Base-by-base conservation (phyloP, 805 yeast genomes). In the Dipodascus albidus region DNA sequence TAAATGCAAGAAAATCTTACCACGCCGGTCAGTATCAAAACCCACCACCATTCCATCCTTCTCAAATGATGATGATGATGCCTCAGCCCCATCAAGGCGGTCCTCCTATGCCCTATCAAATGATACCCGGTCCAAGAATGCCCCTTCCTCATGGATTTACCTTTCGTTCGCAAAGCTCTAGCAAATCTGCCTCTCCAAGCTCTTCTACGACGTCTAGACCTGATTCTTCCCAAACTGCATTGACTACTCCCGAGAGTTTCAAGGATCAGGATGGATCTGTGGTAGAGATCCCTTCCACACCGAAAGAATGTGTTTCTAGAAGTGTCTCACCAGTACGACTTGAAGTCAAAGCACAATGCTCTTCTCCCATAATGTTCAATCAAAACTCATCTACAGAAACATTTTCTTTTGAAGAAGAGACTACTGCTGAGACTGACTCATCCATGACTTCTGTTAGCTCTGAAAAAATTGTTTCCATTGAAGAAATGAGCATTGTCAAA, bases 131-230 rank as follows among this genome's bases (percentile, higher is more conserved):
- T 38, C 44, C 9, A 14, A 38, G 44, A 38, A 38, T 38, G 44
- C 44, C 44, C 15, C 44, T 19, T 14, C 44, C 44, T 14, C 9
- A 38, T 17, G 44, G 44, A 6, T 38, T 11, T 19, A 14, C 6
- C 8, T n/a, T 6, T 38, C 17, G 44, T n/a, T 38, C 44, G 6
- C 8, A 19, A 17, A 14, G 44, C 44, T 38, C 44, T 14, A 38
- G 4, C 44, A 38, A 38, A 19, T 38, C 44, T n/a, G n/a, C 20
- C 15, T 38, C 44, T 14, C 44, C 44, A 4, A 38, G 44, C 44
- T 38, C 44, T 4, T 38, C 44, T n/a, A 38, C 44, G 20, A 38
- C n/a, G 44, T 38, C 44, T 14, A 38, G 44, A 38, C 44, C 44
- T 14, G 44, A 17, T 11, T 38, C 44, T 14, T 4, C 44, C 9